Conservation (phyloP, 495 filamentous ascomycete genomes). For the Immersiella caudata region DNA sequence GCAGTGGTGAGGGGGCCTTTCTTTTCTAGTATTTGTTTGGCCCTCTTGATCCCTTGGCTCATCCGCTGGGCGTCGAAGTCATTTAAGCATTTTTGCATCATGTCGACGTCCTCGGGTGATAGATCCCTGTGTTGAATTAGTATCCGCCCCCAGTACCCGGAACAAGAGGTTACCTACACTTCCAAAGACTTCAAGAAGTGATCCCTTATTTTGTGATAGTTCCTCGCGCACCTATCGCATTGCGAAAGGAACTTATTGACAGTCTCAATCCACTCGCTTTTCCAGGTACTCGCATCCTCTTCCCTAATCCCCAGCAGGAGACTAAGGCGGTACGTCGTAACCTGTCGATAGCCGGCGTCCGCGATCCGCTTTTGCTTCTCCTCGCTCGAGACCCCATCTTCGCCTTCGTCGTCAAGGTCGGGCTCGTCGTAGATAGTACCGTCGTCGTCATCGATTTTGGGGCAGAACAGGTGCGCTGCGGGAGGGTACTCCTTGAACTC, state of each 20-base stretch:
- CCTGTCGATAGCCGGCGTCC: slow-evolving; percentile 54
- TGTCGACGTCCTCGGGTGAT: slow-evolving; percentile 33
- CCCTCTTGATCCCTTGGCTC: slow-evolving; percentile 39
- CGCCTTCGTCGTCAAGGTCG: slow-evolving; percentile 38
- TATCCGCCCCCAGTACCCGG: not conserved
- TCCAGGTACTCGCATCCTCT: slow-evolving; percentile 61
- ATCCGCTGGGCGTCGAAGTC: slow-evolving; percentile 45
- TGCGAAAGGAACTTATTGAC: slow-evolving; percentile 55
- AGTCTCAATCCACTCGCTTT: slow-evolving; percentile 58
- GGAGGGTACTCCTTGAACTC: slow-evolving; percentile 34
- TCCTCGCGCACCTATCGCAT: slow-evolving; percentile 79
- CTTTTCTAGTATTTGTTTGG: slow-evolving; percentile 44
- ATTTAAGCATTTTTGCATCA: slow-evolving; percentile 49
- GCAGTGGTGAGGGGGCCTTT: slow-evolving; percentile 35
- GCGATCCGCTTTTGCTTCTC: slow-evolving; percentile 49
- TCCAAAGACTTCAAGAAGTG: slow-evolving; percentile 45
- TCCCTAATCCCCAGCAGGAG: slow-evolving; percentile 68
- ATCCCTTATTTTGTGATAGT: slow-evolving; percentile 68
- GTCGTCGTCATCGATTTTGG: slow-evolving; percentile 46
- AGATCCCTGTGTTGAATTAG: slow-evolving; percentile 44
- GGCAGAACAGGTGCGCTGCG: slow-evolving; percentile 49
- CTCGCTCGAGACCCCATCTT: slow-evolving; percentile 32
- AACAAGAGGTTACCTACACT: slow-evolving; percentile 25
- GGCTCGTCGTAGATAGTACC: slow-evolving; percentile 58
- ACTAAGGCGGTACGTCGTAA: slow-evolving; percentile 63